Evolutionary conservation across 768 basidiomycete genomes (phyloP).

Genomic region (Suillus decipiens): DNA sequence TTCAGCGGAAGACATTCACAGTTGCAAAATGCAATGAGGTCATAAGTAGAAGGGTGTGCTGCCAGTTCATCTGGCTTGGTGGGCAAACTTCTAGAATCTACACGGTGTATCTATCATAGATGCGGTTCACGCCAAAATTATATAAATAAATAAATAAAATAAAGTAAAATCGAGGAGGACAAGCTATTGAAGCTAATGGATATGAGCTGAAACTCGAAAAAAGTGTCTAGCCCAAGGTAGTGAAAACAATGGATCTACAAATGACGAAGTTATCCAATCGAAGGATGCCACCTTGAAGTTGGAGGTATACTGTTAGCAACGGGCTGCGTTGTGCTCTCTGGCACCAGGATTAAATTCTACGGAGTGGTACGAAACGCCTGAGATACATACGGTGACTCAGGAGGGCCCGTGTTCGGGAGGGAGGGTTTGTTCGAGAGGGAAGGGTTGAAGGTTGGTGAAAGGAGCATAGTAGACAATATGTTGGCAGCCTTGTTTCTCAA

Average conservation of each 20-base stretch:
- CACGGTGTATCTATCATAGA: no score
- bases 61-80: not conserved
- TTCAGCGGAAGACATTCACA: slow-evolving; percentile 26
- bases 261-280: not conserved
- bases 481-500: no score
- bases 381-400: not conserved
- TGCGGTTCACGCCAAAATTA: not conserved
- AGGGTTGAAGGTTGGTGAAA: not conserved
- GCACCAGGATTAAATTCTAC: not conserved
- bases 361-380: not conserved
- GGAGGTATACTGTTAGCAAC: no score
- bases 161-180: no score
- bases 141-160: no score
- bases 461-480: no score
- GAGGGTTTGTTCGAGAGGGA: no score
- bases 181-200: no score
- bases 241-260: not conserved
- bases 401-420: no score
- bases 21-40: not conserved
- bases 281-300: no score
- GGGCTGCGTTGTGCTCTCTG: no score
- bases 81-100: no score
- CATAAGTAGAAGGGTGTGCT: not conserved
- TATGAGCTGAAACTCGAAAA: not conserved
- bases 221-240: not conserved